Conservation (phyloP, 2,329 filamentous ascomycete genomes). For the Nakataea oryzae region DNA sequence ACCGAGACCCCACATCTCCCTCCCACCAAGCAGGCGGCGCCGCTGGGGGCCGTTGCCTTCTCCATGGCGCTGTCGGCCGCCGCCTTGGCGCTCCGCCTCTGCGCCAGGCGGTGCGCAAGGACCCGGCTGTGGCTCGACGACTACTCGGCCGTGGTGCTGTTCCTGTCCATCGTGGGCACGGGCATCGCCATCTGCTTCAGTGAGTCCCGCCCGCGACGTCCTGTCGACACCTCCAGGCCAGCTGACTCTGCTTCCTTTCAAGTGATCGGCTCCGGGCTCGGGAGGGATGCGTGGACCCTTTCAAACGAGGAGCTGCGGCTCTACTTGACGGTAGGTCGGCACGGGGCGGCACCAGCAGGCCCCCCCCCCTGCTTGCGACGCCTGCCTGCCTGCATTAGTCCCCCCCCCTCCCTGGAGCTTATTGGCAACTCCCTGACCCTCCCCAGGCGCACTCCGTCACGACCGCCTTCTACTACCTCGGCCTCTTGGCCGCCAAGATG, state of each 20-base stretch:
- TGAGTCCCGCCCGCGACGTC: neutral
- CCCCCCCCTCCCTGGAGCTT: too few relatives aligned
- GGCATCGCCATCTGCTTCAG: neutral
- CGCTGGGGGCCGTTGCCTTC: neutral
- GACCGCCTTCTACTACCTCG: neutral
- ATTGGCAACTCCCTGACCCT: neutral
- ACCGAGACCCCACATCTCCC: neutral
- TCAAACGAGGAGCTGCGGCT: neutral
- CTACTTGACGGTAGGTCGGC: neutral
- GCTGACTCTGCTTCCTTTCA: neutral
- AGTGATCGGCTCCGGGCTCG: neutral
- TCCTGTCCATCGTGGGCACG: neutral
- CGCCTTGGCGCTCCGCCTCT: neutral
- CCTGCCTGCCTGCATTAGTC: too few relatives aligned
- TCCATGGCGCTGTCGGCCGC: neutral
- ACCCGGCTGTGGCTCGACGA: neutral
- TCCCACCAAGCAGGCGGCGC: neutral
- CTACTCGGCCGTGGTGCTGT: neutral
- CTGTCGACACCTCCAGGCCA: neutral
- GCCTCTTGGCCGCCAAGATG: slow-evolving; percentile 1
- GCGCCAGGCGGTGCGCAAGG: neutral
- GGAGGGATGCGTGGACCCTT: neutral
- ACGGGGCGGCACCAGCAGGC: too few relatives aligned
- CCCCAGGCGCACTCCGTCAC: neutral
- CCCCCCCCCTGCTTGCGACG: too few relatives aligned